Evolutionary conservation across 2,329 filamentous ascomycete species (phyloP).

Genomic region (Aureobasidium pullulans): DNA sequence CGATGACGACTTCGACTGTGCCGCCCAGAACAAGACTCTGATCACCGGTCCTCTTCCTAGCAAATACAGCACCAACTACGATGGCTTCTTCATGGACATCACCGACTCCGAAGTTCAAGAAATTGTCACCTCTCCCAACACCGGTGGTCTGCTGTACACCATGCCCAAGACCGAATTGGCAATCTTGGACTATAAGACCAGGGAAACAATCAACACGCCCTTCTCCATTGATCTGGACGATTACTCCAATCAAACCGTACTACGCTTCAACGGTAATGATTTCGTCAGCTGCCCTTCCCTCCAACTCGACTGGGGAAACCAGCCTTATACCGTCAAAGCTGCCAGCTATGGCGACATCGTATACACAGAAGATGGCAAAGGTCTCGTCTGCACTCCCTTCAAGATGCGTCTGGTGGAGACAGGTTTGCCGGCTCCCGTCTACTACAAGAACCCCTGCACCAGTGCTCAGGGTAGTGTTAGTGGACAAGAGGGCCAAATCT

Average conservation of each 20-base stretch:
- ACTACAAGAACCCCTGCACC: constrained; percentile 9
- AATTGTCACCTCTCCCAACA: neutral
- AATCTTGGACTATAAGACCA: neutral
- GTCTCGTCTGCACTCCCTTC: neutral
- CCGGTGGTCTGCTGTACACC: neutral
- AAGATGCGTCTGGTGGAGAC: constrained; percentile 3
- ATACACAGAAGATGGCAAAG: neutral
- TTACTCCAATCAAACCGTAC: neutral
- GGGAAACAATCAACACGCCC: neutral
- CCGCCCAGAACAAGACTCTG: neutral
- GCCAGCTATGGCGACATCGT: neutral
- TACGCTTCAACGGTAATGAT: constrained; percentile 6
- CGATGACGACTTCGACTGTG: neutral
- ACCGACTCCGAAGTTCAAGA: neutral
- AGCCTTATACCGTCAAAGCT: neutral
- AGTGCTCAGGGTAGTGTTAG: neutral
- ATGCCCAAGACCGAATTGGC: neutral
- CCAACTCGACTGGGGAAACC: neutral
- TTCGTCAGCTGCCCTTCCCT: neutral
- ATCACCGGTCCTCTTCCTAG: neutral
- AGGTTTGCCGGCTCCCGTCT: constrained; percentile 19
- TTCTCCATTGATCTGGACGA: neutral
- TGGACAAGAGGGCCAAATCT: neutral
- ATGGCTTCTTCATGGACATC: neutral
- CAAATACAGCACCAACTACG: neutral